Evolutionary conservation across 2,329 filamentous ascomycete genomes (phyloP), one percentile per base, ranked within the genome.

Genomic region (Furcasterigmium sp.): DNA sequence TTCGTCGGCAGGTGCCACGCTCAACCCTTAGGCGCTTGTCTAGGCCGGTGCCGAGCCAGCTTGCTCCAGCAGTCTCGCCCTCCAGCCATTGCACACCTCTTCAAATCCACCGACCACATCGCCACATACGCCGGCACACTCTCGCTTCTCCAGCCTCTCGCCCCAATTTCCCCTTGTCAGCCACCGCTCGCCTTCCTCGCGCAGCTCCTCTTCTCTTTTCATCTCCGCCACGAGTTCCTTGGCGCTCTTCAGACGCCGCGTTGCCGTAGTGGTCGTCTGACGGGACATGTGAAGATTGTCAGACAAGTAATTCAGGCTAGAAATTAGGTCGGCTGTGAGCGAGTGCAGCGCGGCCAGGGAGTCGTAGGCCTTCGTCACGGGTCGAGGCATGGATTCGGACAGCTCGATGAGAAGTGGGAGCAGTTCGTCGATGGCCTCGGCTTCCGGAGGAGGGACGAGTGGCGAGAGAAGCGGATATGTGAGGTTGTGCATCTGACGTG

Each of bases 271-370:
- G 0, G 88, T 93, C 1, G 87, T 86, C 64, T 97, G 91, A 11
- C 89, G 83, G 25, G 86, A 90, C 84, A 97, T 95, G 64, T 97
- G 91, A 26, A 98, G 73, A 4, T 88, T 91, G 61, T 98, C 93
- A 7, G 87, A 89, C 5, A 98, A 73, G 52, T 89, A 85, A 53
- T 88, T 89, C 37, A 98, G 77, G 7, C 88, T 87, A 55, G 88
- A 79, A 8, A 91, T 79, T 21, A 91, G 69, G 48, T 90, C 85
- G 20, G 78, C 71, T 0, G 86, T 91, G 50, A 87, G 73, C 7
- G 78, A 73, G 58, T 88, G 83, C 41, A 91, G 73, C 18, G 79
- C 75, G 45, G 81, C 75, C 37, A 91, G 68, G 9, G 85, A 87
- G 52, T 75, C 73, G 52, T 85, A 76, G 1, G 80, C 80, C 13